Evolutionary conservation across 2,329 filamentous ascomycete species (phyloP).

Genomic region (Allantophomopsis lycopodina): DNA sequence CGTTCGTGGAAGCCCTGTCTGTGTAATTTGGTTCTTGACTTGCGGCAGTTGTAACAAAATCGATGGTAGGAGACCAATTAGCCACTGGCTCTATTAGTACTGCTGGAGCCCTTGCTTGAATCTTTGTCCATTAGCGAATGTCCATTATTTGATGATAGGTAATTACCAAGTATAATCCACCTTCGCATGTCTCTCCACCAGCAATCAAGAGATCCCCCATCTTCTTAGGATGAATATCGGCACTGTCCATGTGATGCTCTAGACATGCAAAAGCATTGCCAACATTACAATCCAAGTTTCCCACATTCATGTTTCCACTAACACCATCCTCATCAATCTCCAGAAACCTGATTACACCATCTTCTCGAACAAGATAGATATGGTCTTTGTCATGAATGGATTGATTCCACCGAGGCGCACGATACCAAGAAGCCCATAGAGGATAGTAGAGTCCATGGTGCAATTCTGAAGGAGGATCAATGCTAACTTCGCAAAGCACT

Average conservation of each 20-base stretch:
- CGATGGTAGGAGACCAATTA: constrained; percentile 37
- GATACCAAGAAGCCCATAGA: constrained; percentile 75
- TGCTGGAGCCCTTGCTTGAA: constrained; percentile 38
- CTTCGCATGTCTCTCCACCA: constrained; percentile 65
- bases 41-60: constrained; percentile 28
- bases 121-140: constrained; percentile 18
- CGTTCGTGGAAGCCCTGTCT: constrained; percentile 3
- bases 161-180: constrained; percentile 45
- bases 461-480: constrained; percentile 26
- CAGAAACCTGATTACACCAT: constrained; percentile 64
- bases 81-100: constrained; percentile 45
- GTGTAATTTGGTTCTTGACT: constrained; percentile 1
- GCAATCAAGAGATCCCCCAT: constrained; percentile 68
- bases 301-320: constrained; percentile 41
- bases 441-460: constrained; percentile 35
- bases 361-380: constrained; percentile 78
- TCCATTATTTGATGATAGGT: not conserved
- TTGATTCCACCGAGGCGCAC: constrained; percentile 50
- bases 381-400: constrained; percentile 57
- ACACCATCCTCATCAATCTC: constrained; percentile 48
- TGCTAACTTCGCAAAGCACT: constrained; percentile 26
- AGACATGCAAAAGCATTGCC: constrained; percentile 68
- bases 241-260: constrained; percentile 16
- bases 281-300: constrained; percentile 58
- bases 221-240: constrained; percentile 32